Conservation (phyloP, 495 filamentous ascomycete species). For the Neurospora sp. region DNA sequence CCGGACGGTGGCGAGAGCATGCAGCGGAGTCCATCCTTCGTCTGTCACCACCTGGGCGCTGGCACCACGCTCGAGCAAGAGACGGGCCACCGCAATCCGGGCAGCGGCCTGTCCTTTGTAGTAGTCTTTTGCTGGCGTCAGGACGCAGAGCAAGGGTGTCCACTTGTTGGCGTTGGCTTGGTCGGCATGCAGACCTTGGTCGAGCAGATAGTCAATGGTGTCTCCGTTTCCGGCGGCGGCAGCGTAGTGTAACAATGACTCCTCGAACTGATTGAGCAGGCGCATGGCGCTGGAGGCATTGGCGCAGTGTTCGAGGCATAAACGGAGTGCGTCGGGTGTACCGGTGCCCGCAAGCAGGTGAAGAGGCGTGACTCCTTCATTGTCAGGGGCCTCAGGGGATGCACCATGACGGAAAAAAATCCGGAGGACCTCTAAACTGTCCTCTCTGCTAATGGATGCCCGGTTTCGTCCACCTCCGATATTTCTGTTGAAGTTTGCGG, state of each 20-base stretch:
- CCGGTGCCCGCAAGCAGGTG: slow-evolving; percentile 2
- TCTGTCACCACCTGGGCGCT: slow-evolving; percentile 3
- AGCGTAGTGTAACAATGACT: slow-evolving; percentile 15
- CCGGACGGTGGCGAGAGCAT: slow-evolving; percentile 5
- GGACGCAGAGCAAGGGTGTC: slow-evolving; percentile 17
- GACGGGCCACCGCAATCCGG: not conserved
- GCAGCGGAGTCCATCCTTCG: slow-evolving; percentile 15
- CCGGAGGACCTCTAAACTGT: not conserved
- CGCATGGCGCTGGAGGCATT: not conserved
- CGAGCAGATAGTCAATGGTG: slow-evolving; percentile 9
- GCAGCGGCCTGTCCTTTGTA: not conserved
- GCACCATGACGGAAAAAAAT: slow-evolving; percentile 5
- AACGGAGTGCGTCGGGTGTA: slow-evolving; percentile 2
- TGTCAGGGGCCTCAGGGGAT: slow-evolving; percentile 2
- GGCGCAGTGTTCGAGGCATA: slow-evolving; percentile 3
- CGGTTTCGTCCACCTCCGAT: not conserved
- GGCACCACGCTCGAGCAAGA: slow-evolving; percentile 11
- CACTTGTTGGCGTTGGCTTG: slow-evolving; percentile 10
- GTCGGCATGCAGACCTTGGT: slow-evolving; percentile 11
- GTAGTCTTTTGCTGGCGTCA: slow-evolving; percentile 2
- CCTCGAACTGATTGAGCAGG: slow-evolving; percentile 1
- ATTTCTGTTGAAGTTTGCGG: not conserved
- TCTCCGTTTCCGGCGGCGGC: slow-evolving; percentile 9
- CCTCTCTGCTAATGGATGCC: not conserved
- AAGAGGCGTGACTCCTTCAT: slow-evolving; percentile 5